Percentiles rank a stretch among this genome's conserved stretches.
These are phyloP conservation scores for Halophytophthora polymorphica DNA, from an alignment of 352 stramenopile species.

Conservation along the genomic window DNA sequence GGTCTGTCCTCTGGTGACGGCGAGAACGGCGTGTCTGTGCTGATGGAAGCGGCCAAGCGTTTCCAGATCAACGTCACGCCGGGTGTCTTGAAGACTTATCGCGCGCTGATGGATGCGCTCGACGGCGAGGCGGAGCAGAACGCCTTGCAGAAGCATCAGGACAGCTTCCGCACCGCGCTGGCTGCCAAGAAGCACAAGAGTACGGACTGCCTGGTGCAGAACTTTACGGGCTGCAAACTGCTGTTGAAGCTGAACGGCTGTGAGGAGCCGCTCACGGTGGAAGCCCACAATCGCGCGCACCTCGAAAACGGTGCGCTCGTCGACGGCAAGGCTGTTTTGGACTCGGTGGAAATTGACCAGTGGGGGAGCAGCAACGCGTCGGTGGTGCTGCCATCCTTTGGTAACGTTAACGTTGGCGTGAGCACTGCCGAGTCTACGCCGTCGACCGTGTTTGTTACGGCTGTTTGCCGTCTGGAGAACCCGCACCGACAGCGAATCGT, in stretches of 20 bases:
- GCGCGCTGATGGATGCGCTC: conserved; percentile 72
- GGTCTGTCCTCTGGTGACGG: conserved; percentile 49
- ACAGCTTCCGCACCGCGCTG: conserved; percentile 41
- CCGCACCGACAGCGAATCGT: conserved; percentile 56
- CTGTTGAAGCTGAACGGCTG: conserved; percentile 47
- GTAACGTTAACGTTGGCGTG: conserved; percentile 56
- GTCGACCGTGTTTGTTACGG: conserved; percentile 62
- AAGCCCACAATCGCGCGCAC: conserved; percentile 44
- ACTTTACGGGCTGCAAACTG: conserved; percentile 65
- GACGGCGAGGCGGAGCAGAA: conserved; percentile 60
- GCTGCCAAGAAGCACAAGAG: conserved; percentile 37
- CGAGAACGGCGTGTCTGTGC: conserved; percentile 58
- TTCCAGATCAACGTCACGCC: conserved; percentile 80
- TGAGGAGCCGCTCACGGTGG: conserved; percentile 36
- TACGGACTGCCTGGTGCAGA: conserved; percentile 63
- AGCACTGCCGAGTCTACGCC: conserved; percentile 27
- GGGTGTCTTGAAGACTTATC: conserved; percentile 71
- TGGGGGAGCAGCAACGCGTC: conserved; percentile 44
- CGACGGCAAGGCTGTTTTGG: conserved; percentile 38
- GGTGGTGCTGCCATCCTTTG: conserved; percentile 52
- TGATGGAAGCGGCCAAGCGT: conserved; percentile 61
- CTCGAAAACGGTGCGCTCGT: conserved; percentile 38
- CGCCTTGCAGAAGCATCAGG: conserved; percentile 62
- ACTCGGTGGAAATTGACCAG: conserved; percentile 53
- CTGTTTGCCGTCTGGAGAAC: conserved; percentile 72